phyloP scores from a whole-genome alignment of 768 basidiomycete species.

The Xerocomellus chrysenteron region DNA sequence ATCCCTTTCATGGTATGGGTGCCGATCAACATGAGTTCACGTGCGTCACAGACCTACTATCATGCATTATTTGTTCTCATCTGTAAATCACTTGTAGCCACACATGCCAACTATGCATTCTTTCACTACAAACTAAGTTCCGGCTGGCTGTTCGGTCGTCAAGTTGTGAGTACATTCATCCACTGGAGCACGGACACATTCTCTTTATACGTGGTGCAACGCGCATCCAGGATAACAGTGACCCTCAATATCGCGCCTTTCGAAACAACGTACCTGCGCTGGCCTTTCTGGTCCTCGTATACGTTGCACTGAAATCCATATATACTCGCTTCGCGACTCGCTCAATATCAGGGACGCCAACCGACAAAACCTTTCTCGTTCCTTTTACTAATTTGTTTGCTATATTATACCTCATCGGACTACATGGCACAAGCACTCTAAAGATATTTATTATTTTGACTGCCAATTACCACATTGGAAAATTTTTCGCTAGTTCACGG shows the following conservation, averaged over 20 bases:
- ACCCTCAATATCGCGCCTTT: conserved; percentile 87
- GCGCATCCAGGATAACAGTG: conserved; percentile 80
- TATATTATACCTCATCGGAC: conserved; percentile 56
- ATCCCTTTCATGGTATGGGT: conserved; percentile 77
- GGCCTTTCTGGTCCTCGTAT: conserved; percentile 44
- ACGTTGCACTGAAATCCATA: conserved; percentile 55
- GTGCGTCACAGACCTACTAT: conserved; percentile 49
- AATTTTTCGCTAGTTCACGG: conserved; percentile 41
- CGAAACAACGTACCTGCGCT: conserved; percentile 75
- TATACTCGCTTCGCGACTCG: conserved; percentile 37
- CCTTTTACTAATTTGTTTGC: conserved; percentile 64
- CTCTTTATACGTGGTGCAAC: neutral
- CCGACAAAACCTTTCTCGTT: conserved; percentile 40
- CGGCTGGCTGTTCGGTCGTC: conserved; percentile 83
- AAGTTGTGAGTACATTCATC: conserved; percentile 56
- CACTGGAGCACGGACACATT: neutral
- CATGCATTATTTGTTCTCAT: conserved; percentile 1
- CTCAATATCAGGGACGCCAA: conserved; percentile 25
- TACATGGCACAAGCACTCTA: conserved; percentile 80
- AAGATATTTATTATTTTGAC: conserved; percentile 76
- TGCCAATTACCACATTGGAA: conserved; percentile 67
- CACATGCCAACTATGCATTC: conserved; percentile 69
- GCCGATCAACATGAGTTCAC: conserved; percentile 66
- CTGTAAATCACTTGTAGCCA: conserved; percentile 42
- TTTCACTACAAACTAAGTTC: conserved; percentile 57